phyloP scores from a whole-genome alignment of 2,329 filamentous ascomycete species.

The Trichoderma sp. region DNA sequence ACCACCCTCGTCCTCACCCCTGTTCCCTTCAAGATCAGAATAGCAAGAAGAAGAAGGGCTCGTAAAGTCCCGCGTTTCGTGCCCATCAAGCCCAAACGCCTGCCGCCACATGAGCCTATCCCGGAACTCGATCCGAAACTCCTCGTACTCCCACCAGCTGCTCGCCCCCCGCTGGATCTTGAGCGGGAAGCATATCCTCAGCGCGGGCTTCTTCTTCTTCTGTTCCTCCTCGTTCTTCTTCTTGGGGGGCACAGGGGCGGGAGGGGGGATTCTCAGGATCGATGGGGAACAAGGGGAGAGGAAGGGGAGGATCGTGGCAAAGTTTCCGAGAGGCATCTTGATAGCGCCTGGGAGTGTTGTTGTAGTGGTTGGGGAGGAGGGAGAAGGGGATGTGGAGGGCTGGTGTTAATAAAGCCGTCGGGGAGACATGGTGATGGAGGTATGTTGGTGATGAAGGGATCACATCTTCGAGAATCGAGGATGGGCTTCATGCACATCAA shows the following conservation, averaged over 20 bases:
- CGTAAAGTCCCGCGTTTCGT: background rate
- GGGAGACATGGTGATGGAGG: background rate
- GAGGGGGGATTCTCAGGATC: background rate
- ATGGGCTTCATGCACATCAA: too few species aligned
- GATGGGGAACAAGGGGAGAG: background rate
- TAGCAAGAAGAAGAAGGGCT: background rate
- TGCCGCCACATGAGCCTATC: constrained; percentile 24
- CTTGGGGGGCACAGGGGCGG: too few species aligned
- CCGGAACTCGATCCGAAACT: constrained; percentile 27
- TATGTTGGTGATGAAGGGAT: too few species aligned
- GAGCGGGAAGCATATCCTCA: constrained; percentile 20
- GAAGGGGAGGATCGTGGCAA: background rate
- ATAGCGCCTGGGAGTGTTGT: background rate
- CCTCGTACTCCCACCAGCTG: constrained; percentile 11
- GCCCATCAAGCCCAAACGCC: background rate
- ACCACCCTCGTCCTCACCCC: too few species aligned
- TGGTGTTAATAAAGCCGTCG: background rate
- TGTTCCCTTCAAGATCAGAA: too few species aligned
- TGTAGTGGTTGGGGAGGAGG: background rate
- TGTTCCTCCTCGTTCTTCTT: too few species aligned
- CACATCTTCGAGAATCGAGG: too few species aligned
- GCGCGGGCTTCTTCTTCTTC: background rate
- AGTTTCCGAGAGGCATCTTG: background rate
- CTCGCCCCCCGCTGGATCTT: background rate
- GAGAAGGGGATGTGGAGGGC: too few species aligned